phyloP scores from a whole-genome alignment of 805 yeast genomes.

The Millerago galiae region DNA sequence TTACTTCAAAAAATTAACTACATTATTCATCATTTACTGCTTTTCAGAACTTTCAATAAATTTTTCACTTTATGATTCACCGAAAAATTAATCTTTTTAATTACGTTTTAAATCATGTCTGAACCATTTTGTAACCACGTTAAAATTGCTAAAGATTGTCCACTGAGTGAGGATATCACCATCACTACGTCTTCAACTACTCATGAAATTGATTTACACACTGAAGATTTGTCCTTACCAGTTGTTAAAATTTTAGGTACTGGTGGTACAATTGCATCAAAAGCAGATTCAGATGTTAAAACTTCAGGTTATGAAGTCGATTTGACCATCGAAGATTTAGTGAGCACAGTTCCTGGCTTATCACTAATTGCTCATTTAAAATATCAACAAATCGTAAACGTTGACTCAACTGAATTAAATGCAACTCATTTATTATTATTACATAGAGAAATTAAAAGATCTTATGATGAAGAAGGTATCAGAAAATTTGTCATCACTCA shows the following conservation, averaged over 20 bases:
- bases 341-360: conserved; percentile 52
- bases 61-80: not conserved
- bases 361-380: conserved; percentile 50
- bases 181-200: conserved; percentile 22
- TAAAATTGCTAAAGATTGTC: conserved; percentile 2
- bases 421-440: conserved; percentile 39
- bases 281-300: conserved; percentile 38
- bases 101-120: not conserved
- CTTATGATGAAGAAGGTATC: conserved; percentile 34
- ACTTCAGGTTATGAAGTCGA: conserved; percentile 54
- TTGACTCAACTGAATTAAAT: conserved; percentile 57
- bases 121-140: conserved; percentile 5
- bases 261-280: conserved; percentile 57
- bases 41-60: too few relatives aligned
- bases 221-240: conserved; percentile 17
- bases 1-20: too few relatives aligned
- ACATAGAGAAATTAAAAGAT: conserved; percentile 40
- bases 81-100: not conserved
- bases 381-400: conserved; percentile 56
- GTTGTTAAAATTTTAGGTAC: conserved; percentile 48
- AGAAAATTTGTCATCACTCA: conserved; percentile 65
- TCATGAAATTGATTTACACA: conserved; percentile 22
- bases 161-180: conserved; percentile 12
- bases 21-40: too few relatives aligned
- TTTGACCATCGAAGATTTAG: conserved; percentile 45